Percentiles rank a stretch among this genome's conserved stretches.
Evolutionary conservation across 2,329 filamentous ascomycete species (phyloP).

Genomic region (Scedosporium aurantiacum): DNA sequence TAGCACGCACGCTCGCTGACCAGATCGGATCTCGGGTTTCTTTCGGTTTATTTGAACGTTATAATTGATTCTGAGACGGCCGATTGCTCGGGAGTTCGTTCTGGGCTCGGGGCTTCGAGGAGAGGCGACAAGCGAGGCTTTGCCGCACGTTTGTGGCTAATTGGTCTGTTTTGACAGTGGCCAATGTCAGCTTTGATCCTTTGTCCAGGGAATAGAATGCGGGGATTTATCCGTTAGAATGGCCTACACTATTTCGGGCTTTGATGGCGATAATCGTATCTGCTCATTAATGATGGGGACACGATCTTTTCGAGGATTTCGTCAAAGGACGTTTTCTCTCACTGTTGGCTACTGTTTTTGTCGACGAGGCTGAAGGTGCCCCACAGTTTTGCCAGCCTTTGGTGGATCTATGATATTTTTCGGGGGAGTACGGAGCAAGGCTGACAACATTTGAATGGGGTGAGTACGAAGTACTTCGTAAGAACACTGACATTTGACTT

Average conservation of each 20-base stretch:
- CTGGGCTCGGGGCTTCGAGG: not conserved
- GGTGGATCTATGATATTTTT: not conserved
- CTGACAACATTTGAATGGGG: not conserved
- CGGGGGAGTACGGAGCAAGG: not conserved
- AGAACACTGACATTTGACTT: not conserved
- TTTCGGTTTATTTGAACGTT: not conserved
- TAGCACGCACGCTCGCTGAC: not conserved
- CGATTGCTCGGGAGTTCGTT: no score
- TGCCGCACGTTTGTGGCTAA: not conserved
- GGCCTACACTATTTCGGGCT: not conserved
- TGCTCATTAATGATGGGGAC: not conserved
- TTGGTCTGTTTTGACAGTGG: not conserved
- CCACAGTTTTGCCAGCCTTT: not conserved
- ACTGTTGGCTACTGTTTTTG: not conserved
- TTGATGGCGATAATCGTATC: not conserved
- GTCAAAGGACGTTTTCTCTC: not conserved
- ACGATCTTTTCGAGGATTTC: no score
- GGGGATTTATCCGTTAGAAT: not conserved
- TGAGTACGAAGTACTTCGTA: no score
- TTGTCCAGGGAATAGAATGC: not conserved
- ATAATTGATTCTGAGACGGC: no score
- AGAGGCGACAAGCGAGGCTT: not conserved
- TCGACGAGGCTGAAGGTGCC: not conserved
- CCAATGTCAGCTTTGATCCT: not conserved
- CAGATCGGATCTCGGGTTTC: not conserved